phyloP scores from a whole-genome alignment of 1,284 basidiomycete species.

The Phylloboletellus chloephorus region DNA sequence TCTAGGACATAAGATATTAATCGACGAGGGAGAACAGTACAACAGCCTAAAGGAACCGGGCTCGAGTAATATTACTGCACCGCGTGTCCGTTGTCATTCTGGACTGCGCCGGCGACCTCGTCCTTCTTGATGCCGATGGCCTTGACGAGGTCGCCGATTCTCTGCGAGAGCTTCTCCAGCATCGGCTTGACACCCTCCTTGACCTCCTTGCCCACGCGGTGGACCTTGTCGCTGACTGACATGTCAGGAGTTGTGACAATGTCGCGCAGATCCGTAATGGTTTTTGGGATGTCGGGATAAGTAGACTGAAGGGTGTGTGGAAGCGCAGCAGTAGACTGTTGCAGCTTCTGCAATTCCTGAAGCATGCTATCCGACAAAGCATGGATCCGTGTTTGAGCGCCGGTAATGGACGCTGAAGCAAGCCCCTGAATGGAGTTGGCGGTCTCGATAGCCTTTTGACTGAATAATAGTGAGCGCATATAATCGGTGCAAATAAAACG shows the following conservation, averaged over 20 bases:
- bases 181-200: conserved; percentile 54
- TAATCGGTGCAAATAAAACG: not conserved
- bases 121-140: conserved; percentile 29
- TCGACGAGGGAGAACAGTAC: conserved; percentile 10
- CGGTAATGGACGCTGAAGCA: conserved; percentile 48
- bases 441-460: conserved; percentile 63
- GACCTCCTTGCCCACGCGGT: conserved; percentile 52
- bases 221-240: conserved; percentile 56
- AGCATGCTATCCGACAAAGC: conserved; percentile 60
- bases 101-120: conserved; percentile 9
- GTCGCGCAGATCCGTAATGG: conserved; percentile 45
- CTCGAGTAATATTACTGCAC: conserved; percentile 5
- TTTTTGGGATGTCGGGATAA: conserved; percentile 45
- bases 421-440: conserved; percentile 57
- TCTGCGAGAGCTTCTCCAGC: conserved; percentile 37
- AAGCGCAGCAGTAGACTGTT: conserved; percentile 51
- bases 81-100: conserved; percentile 14
- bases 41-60: conserved; percentile 6
- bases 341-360: conserved; percentile 57
- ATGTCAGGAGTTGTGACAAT: conserved; percentile 51
- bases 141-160: conserved; percentile 25
- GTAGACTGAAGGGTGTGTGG: conserved; percentile 51
- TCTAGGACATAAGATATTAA: conserved; percentile 26
- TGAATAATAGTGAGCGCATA: conserved; percentile 25
- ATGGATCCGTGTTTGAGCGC: conserved; percentile 50